These are phyloP conservation scores for Botrytis hyacinthi DNA, from an alignment of 2,329 filamentous ascomycete species.

Conservation along the genomic window DNA sequence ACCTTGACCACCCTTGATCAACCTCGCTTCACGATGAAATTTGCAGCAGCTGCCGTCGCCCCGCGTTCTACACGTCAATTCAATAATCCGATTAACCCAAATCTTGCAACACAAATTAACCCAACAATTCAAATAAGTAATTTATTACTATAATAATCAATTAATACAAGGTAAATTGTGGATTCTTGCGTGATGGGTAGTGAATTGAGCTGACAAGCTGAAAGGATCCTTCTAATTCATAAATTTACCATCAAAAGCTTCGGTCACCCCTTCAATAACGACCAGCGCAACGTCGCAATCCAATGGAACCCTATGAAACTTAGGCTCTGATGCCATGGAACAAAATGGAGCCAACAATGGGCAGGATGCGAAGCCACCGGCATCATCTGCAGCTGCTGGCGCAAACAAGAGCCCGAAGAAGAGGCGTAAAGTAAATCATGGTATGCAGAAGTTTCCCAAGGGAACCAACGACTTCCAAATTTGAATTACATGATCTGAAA, in stretches of 20 bases:
- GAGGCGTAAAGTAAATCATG: constrained; percentile 85
- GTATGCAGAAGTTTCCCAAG: constrained; percentile 50
- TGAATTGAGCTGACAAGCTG: constrained; percentile 25
- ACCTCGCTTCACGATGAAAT: constrained; percentile 22
- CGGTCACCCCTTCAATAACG: constrained; percentile 22
- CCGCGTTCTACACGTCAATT: constrained; percentile 19
- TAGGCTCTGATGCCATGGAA: constrained; percentile 41
- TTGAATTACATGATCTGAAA: constrained; percentile 31
- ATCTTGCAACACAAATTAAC: constrained; percentile 13
- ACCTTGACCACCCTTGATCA: constrained; percentile 16
- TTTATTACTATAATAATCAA: not conserved
- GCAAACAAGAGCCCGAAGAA: constrained; percentile 67
- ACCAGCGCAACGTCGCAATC: constrained; percentile 34
- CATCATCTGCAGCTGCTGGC: constrained; percentile 36
- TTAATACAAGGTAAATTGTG: constrained; percentile 5
- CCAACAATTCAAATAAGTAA: not conserved
- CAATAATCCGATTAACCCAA: constrained; percentile 1
- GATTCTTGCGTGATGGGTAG: constrained; percentile 3
- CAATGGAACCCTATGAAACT: constrained; percentile 38
- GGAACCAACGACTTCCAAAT: constrained; percentile 29
- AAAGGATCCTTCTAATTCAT: constrained; percentile 5
- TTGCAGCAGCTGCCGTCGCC: constrained; percentile 18
- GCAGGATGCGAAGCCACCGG: constrained; percentile 37
- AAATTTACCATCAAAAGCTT: constrained; percentile 17
- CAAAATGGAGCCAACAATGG: constrained; percentile 39